A percentile compares a stretch with the other conserved stretches of the same genome.
These are phyloP conservation scores for Calonectria ilicicola DNA, from an alignment of 2,329 filamentous ascomycete genomes.

Conservation along the genomic window DNA sequence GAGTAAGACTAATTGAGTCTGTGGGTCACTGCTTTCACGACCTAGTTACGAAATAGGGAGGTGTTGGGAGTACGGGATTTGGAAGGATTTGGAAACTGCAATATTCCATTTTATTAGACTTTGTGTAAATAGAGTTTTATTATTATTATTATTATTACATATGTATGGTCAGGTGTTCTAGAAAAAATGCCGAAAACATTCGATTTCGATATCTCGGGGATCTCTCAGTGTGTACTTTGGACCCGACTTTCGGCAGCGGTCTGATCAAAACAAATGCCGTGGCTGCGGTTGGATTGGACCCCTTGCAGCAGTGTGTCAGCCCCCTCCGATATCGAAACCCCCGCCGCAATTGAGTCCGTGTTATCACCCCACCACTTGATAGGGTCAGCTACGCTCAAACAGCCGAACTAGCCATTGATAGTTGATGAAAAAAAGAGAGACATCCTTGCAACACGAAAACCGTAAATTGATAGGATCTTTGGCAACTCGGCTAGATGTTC, in stretches of 20 bases:
- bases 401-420: not conserved
- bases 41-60: not conserved
- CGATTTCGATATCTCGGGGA: not conserved
- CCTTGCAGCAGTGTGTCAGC: slow-evolving; percentile 20
- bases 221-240: not conserved
- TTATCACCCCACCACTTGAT: slow-evolving; percentile 19
- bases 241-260: slow-evolving; percentile 8
- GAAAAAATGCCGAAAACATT: not conserved
- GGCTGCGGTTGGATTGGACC: slow-evolving; percentile 35
- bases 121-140: not conserved
- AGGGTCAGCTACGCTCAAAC: not conserved
- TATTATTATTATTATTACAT: no score
- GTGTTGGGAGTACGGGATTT: not conserved
- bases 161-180: not conserved
- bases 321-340: slow-evolving; percentile 43
- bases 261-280: slow-evolving; percentile 27
- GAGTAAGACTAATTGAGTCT: not conserved
- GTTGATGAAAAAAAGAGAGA: not conserved
- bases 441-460: not conserved
- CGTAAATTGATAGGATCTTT: not conserved
- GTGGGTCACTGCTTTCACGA: not conserved
- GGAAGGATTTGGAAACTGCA: not conserved
- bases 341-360: slow-evolving; percentile 9
- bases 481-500: not conserved
- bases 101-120: not conserved